Evolutionary conservation across 495 filamentous ascomycete species (phyloP).

Genomic region (Xeromyces bisporus): DNA sequence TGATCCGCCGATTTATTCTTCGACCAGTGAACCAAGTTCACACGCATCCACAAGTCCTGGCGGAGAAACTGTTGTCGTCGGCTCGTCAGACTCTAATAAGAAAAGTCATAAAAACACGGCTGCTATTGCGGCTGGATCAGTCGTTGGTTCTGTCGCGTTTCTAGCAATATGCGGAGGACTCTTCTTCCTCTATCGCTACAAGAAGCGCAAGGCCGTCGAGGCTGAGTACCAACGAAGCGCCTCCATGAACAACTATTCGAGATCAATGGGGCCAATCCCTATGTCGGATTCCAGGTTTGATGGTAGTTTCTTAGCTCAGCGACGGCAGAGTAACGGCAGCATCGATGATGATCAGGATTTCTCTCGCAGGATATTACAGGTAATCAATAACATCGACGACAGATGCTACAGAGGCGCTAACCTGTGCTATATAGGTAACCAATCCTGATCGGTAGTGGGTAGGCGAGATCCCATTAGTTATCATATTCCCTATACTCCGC

Average conservation of each 20-base stretch:
- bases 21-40: slow-evolving; percentile 1
- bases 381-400: slow-evolving; percentile 20
- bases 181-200: slow-evolving; percentile 61
- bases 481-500: not conserved
- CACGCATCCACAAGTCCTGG: slow-evolving; percentile 11
- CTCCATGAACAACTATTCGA: slow-evolving; percentile 50
- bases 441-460: slow-evolving; percentile 29
- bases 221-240: slow-evolving; percentile 64
- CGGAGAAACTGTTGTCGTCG: slow-evolving; percentile 24
- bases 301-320: slow-evolving; percentile 63
- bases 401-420: slow-evolving; percentile 2
- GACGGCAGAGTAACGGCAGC: slow-evolving; percentile 87
- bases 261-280: slow-evolving; percentile 39
- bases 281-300: slow-evolving; percentile 76
- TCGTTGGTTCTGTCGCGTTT: slow-evolving; percentile 63
- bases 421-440: slow-evolving; percentile 19
- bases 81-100: slow-evolving; percentile 9
- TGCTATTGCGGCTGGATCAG: slow-evolving; percentile 75
- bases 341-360: slow-evolving; percentile 98
- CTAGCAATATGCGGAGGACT: slow-evolving; percentile 45
- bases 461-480: not conserved
- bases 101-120: slow-evolving; percentile 36
- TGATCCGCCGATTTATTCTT: slow-evolving; percentile 2
- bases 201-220: slow-evolving; percentile 55
- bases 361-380: slow-evolving; percentile 87